Evolutionary conservation across 441 rosid species (phyloP).

Genomic region (Melastoma candidum): DNA sequence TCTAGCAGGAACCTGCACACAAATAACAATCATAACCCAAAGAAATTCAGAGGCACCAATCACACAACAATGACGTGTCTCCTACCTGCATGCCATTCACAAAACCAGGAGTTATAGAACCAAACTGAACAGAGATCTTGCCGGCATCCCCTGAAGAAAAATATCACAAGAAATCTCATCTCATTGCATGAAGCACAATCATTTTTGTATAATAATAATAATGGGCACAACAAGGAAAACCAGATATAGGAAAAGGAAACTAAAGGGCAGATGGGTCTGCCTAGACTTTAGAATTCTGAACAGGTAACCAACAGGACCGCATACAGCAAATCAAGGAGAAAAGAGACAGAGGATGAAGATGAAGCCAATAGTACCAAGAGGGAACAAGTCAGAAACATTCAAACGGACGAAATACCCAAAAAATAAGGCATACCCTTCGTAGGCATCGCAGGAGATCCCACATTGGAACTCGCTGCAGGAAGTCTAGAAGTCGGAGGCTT

Average conservation of each 20-base stretch:
- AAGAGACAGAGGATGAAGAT: too few species aligned
- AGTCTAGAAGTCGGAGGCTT: conserved; percentile 78
- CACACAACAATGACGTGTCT: neutral
- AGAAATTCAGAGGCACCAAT: neutral
- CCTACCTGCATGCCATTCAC: conserved; percentile 48
- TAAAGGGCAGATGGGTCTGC: too few species aligned
- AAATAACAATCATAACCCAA: conserved; percentile 13
- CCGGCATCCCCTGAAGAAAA: conserved; percentile 43
- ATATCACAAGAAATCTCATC: conserved; percentile 19
- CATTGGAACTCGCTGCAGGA: conserved; percentile 45
- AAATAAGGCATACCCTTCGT: conserved; percentile 37
- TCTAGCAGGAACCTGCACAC: conserved; percentile 81
- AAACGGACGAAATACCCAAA: neutral
- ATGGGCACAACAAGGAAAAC: neutral
- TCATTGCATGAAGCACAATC: neutral
- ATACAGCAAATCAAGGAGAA: too few species aligned
- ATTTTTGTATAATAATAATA: neutral
- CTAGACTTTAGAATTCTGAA: too few species aligned
- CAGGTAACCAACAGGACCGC: too few species aligned
- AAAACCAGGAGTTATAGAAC: conserved; percentile 70
- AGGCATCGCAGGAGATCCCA: conserved; percentile 27
- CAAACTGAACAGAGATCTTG: conserved; percentile 74
- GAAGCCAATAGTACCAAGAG: neutral
- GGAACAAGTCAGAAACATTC: neutral
- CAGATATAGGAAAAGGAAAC: neutral